Evolutionary conservation across 1,284 basidiomycete genomes (phyloP).

Genomic region (Phellopilus nigrolimitatus): DNA sequence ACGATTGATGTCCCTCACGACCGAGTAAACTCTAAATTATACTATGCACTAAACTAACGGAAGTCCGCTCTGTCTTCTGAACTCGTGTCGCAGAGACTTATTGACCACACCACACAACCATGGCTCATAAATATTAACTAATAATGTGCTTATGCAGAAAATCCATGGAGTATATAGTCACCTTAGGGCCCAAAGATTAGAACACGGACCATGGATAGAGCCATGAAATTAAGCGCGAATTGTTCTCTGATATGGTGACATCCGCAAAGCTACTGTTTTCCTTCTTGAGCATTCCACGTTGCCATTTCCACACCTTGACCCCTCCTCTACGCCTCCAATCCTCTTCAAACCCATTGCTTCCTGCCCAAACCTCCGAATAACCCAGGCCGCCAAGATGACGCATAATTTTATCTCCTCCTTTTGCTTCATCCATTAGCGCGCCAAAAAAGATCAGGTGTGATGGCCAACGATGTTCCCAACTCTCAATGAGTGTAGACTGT

Average conservation of each 20-base stretch:
- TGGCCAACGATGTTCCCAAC: slow-evolving; percentile 76
- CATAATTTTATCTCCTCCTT: slow-evolving; percentile 35
- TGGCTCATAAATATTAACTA: too few species aligned
- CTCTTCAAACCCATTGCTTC: slow-evolving; percentile 78
- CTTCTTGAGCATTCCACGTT: neutral
- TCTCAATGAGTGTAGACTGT: slow-evolving; percentile 23
- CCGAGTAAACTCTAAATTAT: neutral
- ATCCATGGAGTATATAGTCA: too few species aligned
- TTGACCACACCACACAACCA: too few species aligned
- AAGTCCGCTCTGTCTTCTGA: too few species aligned
- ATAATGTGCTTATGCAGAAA: too few species aligned
- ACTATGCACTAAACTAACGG: too few species aligned
- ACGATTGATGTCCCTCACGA: neutral
- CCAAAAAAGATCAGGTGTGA: slow-evolving; percentile 79
- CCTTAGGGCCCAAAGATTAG: too few species aligned
- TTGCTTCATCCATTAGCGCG: slow-evolving; percentile 48
- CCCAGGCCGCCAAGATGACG: slow-evolving; percentile 50
- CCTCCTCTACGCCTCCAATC: slow-evolving; percentile 74
- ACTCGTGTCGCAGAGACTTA: too few species aligned
- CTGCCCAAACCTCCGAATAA: slow-evolving; percentile 63
- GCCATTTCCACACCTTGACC: slow-evolving; percentile 58
- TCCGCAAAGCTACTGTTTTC: too few species aligned
- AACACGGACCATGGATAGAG: too few species aligned
- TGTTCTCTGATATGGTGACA: too few species aligned
- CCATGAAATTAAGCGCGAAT: too few species aligned